Percentiles rank a stretch among this genome's conserved stretches.
Conservation (phyloP, 1,284 basidiomycete species). For the Puccinia hordei region DNA sequence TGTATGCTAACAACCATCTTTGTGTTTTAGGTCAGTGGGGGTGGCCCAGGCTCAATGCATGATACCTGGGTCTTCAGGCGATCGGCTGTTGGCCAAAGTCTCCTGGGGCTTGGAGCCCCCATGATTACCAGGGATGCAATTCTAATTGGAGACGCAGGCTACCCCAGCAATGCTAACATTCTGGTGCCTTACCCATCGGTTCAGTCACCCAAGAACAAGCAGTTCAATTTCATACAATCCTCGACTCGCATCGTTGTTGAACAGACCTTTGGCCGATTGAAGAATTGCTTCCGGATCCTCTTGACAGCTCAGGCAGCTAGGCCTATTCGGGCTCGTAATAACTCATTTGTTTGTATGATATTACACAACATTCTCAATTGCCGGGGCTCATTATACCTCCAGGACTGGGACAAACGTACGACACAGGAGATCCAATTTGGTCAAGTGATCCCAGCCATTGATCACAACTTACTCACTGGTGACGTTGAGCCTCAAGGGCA, state of each 20-base stretch:
- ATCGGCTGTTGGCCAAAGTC: too few species aligned
- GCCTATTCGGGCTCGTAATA: not conserved
- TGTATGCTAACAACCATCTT: too few species aligned
- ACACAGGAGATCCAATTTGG: not conserved
- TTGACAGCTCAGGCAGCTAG: not conserved
- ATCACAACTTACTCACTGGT: too few species aligned
- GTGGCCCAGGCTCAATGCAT: too few species aligned
- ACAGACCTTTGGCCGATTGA: not conserved
- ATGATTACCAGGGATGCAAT: too few species aligned
- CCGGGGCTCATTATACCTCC: not conserved
- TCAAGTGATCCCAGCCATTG: too few species aligned
- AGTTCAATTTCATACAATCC: not conserved
- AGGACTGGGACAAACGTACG: not conserved
- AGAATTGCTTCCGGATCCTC: not conserved
- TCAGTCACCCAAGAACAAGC: slow-evolving; percentile 13
- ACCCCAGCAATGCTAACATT: too few species aligned
- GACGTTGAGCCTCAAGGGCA: too few species aligned
- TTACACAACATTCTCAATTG: not conserved
- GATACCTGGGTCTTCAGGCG: too few species aligned
- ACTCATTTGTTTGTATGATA: not conserved
- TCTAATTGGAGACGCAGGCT: too few species aligned
- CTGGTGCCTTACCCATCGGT: slow-evolving; percentile 37
- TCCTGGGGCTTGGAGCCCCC: too few species aligned
- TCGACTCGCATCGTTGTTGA: not conserved
- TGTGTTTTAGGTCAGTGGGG: too few species aligned